Evolutionary conservation across 225 moss, liverwort and hornwort species (phyloP), one percentile per base, ranked within the genome.

Genomic region (Sphagnum contortum): DNA sequence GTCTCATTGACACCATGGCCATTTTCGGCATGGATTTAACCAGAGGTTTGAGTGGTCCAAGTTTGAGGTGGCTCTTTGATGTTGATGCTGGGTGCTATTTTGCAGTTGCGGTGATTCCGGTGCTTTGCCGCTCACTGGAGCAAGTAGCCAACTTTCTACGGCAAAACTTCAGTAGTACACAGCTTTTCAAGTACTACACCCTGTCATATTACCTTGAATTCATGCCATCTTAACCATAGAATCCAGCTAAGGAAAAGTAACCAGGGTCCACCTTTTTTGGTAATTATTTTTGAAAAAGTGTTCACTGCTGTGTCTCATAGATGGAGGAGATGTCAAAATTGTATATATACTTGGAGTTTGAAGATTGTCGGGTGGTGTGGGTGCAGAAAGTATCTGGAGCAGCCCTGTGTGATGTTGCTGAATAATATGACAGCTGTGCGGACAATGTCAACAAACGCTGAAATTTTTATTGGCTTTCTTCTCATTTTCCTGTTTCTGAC

Each of bases 21-120:
- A 29, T 29, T 29, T 29, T 29, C 29, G 1, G 29, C 29, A 29
- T 29, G 29, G 29, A 29, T 29, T 29, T 29, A 29, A 29, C 29
- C 29, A 29, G 29, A 29, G 29, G 29, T 29, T 29, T 29, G 29
- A 29, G 1, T 29, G 29, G 29, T 29, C 29, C 29, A 29, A 29
- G 29, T 29, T 29, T 29, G 29, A 29, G 29, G 29, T 29, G 29
- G 29, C 59, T 60, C 12, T 13, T 60, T 60, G 59, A 5, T 13
- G 59, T 60, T 60, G 6, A 45, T 2, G 45, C 13, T 61, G 55
- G 61, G 51, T 50, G 73, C 14, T 70, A 49, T 55, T 64, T 58
- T 77, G 77, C 84, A 96, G 96, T 90, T 82, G 88, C 96, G 68
- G 96, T 91, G 50, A 10, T 98, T 60, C 96, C 96, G 52, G 76